phyloP scores from a whole-genome alignment of 2,329 filamentous ascomycete species.

The Dothideomycetes sp. region DNA sequence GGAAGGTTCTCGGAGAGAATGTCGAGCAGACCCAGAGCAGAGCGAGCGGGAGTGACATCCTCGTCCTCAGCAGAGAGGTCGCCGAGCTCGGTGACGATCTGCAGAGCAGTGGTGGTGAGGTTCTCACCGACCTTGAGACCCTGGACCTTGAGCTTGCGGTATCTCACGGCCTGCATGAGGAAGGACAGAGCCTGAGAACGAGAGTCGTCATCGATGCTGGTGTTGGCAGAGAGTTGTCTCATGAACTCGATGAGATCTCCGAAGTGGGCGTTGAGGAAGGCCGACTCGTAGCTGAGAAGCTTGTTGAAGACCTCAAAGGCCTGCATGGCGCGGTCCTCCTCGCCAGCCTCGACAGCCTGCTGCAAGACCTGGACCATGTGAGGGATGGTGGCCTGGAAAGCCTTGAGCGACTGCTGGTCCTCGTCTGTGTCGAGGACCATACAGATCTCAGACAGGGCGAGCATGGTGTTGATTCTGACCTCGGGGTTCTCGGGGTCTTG shows the following conservation, averaged over 20 bases:
- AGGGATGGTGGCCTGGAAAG: conserved; percentile 73
- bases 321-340: conserved; percentile 82
- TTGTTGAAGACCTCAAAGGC: conserved; percentile 97
- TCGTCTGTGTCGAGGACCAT: conserved; percentile 84
- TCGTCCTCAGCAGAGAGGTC: conserved; percentile 65
- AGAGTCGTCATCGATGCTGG: conserved; percentile 70
- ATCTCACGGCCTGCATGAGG: conserved; percentile 84
- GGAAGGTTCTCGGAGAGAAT: conserved; percentile 81
- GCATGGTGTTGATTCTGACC: conserved; percentile 88
- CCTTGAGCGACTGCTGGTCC: conserved; percentile 60
- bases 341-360: conserved; percentile 61
- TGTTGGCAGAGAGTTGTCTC: conserved; percentile 74
- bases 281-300: conserved; percentile 79
- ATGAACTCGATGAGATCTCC: conserved; percentile 89
- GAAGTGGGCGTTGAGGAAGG: conserved; percentile 75
- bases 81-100: conserved; percentile 83
- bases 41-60: conserved; percentile 74
- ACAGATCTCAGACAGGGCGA: conserved; percentile 78
- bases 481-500: conserved; percentile 83
- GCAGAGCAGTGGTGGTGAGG: conserved; percentile 77
- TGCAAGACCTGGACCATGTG: conserved; percentile 85
- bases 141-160: conserved; percentile 93
- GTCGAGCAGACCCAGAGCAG: conserved; percentile 79
- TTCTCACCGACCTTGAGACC: conserved; percentile 77
- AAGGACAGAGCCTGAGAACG: conserved; percentile 86